These are phyloP conservation scores for Boletus eberwhitei DNA, from an alignment of 768 basidiomycete species.

Conservation along the genomic window DNA sequence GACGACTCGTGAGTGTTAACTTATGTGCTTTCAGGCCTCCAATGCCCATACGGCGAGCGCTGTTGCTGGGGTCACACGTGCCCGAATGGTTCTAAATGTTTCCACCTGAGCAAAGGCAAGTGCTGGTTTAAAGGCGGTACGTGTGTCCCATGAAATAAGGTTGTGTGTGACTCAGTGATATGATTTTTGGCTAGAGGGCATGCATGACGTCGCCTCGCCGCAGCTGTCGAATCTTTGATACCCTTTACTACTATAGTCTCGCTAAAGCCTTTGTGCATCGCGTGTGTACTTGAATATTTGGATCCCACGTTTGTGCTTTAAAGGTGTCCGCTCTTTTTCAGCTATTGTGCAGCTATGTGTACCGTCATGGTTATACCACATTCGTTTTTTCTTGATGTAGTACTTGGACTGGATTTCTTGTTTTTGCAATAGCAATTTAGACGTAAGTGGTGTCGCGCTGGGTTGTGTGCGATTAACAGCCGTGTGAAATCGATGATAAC, in stretches of 20 bases:
- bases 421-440: slow-evolving; percentile 29
- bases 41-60: slow-evolving; percentile 69
- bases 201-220: slow-evolving; percentile 33
- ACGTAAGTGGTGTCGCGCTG: slow-evolving; percentile 3
- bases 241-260: slow-evolving; percentile 4
- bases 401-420: slow-evolving; percentile 18
- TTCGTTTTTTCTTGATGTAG: slow-evolving; percentile 32
- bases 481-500: slow-evolving; percentile 66
- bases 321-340: slow-evolving; percentile 24
- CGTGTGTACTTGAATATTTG: slow-evolving; percentile 6
- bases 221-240: slow-evolving; percentile 21
- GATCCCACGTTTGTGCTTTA: slow-evolving; percentile 18
- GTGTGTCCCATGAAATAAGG: slow-evolving; percentile 15
- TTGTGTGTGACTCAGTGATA: slow-evolving; percentile 2
- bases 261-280: background rate
- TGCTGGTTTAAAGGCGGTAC: slow-evolving; percentile 83
- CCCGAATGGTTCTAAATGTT: slow-evolving; percentile 71
- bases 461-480: slow-evolving; percentile 21
- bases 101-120: slow-evolving; percentile 71
- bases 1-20: background rate
- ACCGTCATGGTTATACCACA: slow-evolving; percentile 25
- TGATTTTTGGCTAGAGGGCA: slow-evolving; percentile 32
- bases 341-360: slow-evolving; percentile 19
- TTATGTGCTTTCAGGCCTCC: slow-evolving; percentile 45
- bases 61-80: slow-evolving; percentile 87